phyloP scores from a whole-genome alignment of 495 filamentous ascomycete genomes.

The Aspergillus steynii region DNA sequence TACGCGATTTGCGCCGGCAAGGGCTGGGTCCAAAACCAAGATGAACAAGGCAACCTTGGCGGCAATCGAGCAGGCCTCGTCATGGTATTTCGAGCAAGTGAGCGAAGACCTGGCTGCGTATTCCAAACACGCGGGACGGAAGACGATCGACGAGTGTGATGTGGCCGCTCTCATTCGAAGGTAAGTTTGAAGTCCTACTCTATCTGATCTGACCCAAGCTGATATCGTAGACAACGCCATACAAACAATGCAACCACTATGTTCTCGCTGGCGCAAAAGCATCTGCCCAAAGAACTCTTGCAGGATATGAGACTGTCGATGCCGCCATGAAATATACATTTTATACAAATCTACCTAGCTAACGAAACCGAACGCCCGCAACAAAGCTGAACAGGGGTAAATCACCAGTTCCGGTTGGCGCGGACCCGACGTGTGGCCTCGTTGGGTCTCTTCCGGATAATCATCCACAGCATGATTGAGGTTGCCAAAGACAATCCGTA shows the following conservation, averaged over 20 bases:
- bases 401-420: slow-evolving; percentile 77
- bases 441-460: slow-evolving; percentile 79
- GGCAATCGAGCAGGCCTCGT: slow-evolving; percentile 73
- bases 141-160: slow-evolving; percentile 83
- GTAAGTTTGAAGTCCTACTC: slow-evolving; percentile 40
- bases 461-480: slow-evolving; percentile 91
- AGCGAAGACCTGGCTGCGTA: slow-evolving; percentile 77
- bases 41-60: slow-evolving; percentile 71
- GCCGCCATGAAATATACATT: slow-evolving; percentile 41
- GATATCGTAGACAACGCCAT: slow-evolving; percentile 69
- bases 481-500: slow-evolving; percentile 86
- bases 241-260: slow-evolving; percentile 68
- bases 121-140: slow-evolving; percentile 77
- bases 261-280: slow-evolving; percentile 79
- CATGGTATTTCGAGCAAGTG: slow-evolving; percentile 87
- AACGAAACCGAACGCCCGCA: slow-evolving; percentile 28
- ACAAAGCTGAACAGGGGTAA: slow-evolving; percentile 11
- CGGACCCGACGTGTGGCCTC: slow-evolving; percentile 73
- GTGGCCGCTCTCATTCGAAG: slow-evolving; percentile 78
- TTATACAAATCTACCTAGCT: slow-evolving; percentile 13
- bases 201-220: slow-evolving; percentile 20
- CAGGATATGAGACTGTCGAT: slow-evolving; percentile 77
- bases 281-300: slow-evolving; percentile 79
- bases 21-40: slow-evolving; percentile 59
- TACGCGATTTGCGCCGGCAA: slow-evolving; percentile 63